Percentiles rank a stretch among this genome's conserved stretches.
These are phyloP conservation scores for Kwoniella sp. DNA, from an alignment of 768 basidiomycete genomes.

Conservation along the genomic window DNA sequence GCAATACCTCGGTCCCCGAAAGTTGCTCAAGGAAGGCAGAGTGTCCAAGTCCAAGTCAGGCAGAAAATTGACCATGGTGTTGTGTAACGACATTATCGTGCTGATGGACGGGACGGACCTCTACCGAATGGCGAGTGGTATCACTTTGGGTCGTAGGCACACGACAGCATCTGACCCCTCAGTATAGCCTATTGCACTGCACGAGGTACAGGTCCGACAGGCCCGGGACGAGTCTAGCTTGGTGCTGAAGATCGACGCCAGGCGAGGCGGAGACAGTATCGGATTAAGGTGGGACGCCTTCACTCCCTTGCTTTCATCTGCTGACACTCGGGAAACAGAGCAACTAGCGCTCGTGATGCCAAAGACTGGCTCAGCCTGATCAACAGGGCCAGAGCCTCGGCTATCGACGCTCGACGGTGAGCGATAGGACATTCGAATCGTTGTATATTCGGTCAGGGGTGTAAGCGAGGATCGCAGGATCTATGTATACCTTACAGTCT, in stretches of 20 bases:
- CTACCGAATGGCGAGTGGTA: slow-evolving; percentile 74
- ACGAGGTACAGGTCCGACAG: slow-evolving; percentile 36
- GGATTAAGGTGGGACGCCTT: slow-evolving; percentile 7
- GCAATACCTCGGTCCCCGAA: slow-evolving; percentile 72
- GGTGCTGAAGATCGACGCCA: slow-evolving; percentile 63
- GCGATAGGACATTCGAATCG: too few relatives aligned
- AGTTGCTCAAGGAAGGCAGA: slow-evolving; percentile 71
- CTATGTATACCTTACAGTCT: too few relatives aligned
- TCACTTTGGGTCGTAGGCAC: too few relatives aligned
- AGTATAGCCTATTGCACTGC: slow-evolving; percentile 60
- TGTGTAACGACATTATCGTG: slow-evolving; percentile 87
- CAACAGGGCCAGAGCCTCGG: slow-evolving; percentile 15
- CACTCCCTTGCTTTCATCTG: neutral
- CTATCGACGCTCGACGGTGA: slow-evolving; percentile 10
- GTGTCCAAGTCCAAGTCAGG: slow-evolving; percentile 80
- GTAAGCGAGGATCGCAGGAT: too few relatives aligned
- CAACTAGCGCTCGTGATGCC: slow-evolving; percentile 19
- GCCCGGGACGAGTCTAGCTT: slow-evolving; percentile 51
- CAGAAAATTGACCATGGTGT: slow-evolving; percentile 66
- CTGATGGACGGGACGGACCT: slow-evolving; percentile 71
- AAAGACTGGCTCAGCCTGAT: slow-evolving; percentile 34
- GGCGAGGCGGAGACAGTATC: slow-evolving; percentile 69
- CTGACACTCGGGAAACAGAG: slow-evolving; percentile 4
- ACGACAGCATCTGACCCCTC: neutral
- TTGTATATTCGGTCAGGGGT: too few relatives aligned